Evolutionary conservation across 2,329 filamentous ascomycete genomes (phyloP).

Genomic region (Pseudogymnoascus sp.): DNA sequence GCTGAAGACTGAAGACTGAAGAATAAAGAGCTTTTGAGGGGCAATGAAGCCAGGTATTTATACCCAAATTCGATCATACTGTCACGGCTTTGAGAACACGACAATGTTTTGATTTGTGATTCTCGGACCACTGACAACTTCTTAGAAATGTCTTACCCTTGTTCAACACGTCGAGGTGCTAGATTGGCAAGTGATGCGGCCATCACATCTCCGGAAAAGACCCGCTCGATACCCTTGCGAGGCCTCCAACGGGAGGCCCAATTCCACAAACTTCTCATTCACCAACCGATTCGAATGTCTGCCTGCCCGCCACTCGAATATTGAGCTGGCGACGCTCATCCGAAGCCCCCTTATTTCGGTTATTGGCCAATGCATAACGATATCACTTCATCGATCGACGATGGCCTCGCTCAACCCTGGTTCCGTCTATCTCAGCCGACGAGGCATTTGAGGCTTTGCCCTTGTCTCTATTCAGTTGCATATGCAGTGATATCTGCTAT

Average conservation of each 20-base stretch:
- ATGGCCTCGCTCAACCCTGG: neutral
- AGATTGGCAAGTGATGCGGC: conserved; percentile 3
- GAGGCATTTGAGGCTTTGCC: neutral
- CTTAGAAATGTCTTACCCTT: conserved; percentile 2
- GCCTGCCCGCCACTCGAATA: neutral
- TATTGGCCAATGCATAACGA: conserved; percentile 5
- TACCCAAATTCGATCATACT: neutral
- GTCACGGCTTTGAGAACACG: neutral
- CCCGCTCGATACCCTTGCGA: conserved; percentile 3
- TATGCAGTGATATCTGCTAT: conserved; percentile 5
- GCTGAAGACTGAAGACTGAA: conserved; percentile 11
- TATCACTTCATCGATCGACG: conserved; percentile 1
- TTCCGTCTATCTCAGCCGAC: neutral
- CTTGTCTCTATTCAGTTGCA: conserved; percentile 5
- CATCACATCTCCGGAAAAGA: neutral
- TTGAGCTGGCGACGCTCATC: neutral
- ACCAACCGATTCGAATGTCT: conserved; percentile 3
- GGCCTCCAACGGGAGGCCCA: conserved; percentile 1
- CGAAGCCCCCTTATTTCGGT: neutral
- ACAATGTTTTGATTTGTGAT: conserved; percentile 5
- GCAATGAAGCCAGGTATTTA: conserved; percentile 3
- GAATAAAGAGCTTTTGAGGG: conserved; percentile 4
- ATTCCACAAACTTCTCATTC: neutral
- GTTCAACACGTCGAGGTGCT: conserved; percentile 1
- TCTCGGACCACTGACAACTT: neutral